Evolutionary conservation across 305 asterid species (phyloP).

Genomic region (Fraxinus platypoda): DNA sequence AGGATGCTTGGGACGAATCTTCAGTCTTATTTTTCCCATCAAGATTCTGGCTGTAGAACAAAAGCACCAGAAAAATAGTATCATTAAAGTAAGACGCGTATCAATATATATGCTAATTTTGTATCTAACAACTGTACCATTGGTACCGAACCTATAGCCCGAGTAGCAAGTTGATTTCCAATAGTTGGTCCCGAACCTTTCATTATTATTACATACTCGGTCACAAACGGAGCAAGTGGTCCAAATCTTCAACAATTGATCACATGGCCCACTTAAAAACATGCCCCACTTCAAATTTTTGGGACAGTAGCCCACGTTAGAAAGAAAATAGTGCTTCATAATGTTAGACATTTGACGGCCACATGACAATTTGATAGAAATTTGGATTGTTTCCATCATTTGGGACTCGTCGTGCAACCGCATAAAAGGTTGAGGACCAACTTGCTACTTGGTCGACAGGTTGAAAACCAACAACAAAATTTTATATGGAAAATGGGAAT

Average conservation of each 20-base stretch:
- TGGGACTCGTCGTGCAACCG: neutral
- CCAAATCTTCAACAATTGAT: neutral
- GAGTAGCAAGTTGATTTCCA: neutral
- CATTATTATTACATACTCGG: neutral
- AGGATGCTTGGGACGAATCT: constrained; percentile 45
- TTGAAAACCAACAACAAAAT: neutral
- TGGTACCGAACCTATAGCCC: neutral
- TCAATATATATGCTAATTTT: neutral
- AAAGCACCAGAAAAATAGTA: neutral
- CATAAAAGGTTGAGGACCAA: neutral
- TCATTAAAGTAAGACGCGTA: neutral
- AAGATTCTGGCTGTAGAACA: constrained; percentile 46
- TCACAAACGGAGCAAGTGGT: neutral
- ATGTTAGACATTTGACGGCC: neutral
- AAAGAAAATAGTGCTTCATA: neutral
- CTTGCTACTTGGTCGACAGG: neutral
- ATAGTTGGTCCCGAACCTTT: neutral
- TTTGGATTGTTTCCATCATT: neutral
- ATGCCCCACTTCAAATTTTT: neutral
- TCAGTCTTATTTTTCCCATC: constrained; percentile 57
- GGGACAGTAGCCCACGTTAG: neutral
- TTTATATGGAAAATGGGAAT: neutral
- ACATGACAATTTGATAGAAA: neutral
- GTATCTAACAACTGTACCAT: neutral
- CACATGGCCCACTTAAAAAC: neutral